A percentile compares a stretch with the other conserved stretches of the same genome.
These are phyloP conservation scores for Neonectria faginata DNA, from an alignment of 2,329 filamentous ascomycete genomes.

Conservation along the genomic window DNA sequence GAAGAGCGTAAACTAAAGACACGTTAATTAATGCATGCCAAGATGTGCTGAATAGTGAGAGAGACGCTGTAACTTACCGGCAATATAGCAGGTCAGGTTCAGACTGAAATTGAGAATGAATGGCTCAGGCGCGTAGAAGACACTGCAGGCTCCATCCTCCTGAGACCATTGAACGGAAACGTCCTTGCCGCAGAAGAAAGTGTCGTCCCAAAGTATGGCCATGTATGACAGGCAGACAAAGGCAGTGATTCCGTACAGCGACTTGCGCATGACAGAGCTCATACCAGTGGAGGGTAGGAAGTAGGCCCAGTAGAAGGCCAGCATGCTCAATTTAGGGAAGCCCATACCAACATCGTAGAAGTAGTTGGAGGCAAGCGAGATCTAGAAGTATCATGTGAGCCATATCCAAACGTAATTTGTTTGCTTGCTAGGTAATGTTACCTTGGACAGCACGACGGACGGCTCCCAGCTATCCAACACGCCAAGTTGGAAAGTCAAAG, in stretches of 20 bases:
- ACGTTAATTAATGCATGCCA: too few species aligned
- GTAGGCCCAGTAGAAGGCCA: conserved; percentile 52
- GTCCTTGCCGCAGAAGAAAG: conserved; percentile 51
- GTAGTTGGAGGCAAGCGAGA: conserved; percentile 52
- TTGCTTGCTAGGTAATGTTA: background rate
- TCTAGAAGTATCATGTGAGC: conserved; percentile 24
- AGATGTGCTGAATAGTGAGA: too few species aligned
- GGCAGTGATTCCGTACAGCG: conserved; percentile 46
- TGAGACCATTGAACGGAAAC: conserved; percentile 52
- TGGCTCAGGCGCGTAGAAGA: conserved; percentile 49
- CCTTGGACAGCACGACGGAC: conserved; percentile 50
- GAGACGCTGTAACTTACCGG: conserved; percentile 34
- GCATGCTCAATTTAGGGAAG: conserved; percentile 52
- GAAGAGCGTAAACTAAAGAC: conserved; percentile 46
- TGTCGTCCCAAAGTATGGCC: conserved; percentile 50
- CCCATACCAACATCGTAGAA: conserved; percentile 54
- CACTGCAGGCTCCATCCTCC: conserved; percentile 51
- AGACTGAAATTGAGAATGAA: conserved; percentile 52
- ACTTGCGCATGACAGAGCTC: conserved; percentile 45
- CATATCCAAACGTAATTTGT: too few species aligned
- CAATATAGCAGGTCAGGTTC: conserved; percentile 50
- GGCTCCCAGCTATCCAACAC: conserved; percentile 48
- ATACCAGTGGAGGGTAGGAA: conserved; percentile 40
- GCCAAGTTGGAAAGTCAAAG: conserved; percentile 48
- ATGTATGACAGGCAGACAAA: conserved; percentile 49